phyloP scores from a whole-genome alignment of 192 early-diverging fungal species.

The Backusella luteola region DNA sequence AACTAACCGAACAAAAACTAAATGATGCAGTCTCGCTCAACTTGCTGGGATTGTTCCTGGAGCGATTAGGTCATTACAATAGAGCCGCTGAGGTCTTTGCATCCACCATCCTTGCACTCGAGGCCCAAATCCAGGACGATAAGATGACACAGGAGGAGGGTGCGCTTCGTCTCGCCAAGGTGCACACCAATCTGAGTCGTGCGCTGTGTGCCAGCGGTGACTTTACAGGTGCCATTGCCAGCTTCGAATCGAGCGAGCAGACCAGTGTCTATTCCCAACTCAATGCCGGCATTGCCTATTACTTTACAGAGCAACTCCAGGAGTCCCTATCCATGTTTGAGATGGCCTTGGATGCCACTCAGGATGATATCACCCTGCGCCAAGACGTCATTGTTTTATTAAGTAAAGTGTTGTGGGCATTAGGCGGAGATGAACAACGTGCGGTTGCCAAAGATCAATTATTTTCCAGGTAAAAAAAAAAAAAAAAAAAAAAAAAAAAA shows the following conservation, averaged over 20 bases:
- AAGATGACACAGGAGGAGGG: background rate
- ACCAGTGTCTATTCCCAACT: constrained; percentile 45
- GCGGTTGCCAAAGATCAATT: constrained; percentile 79
- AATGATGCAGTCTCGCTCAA: constrained; percentile 60
- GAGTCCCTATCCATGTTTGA: constrained; percentile 76
- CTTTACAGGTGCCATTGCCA: constrained; percentile 56
- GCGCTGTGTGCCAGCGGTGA: constrained; percentile 60
- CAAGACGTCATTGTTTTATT: constrained; percentile 72
- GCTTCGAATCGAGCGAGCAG: constrained; percentile 39
- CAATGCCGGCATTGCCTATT: constrained; percentile 74
- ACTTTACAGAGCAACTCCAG: constrained; percentile 65
- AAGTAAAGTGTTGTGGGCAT: constrained; percentile 87
- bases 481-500: too few species aligned
- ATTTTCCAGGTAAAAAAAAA: constrained; percentile 54
- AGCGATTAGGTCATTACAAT: constrained; percentile 67
- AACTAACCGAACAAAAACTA: constrained; percentile 59
- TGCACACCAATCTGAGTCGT: constrained; percentile 68
- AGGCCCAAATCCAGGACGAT: constrained; percentile 28
- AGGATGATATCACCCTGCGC: constrained; percentile 46
- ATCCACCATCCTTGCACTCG: constrained; percentile 42
- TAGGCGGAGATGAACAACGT: constrained; percentile 77
- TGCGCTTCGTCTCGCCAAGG: constrained; percentile 38
- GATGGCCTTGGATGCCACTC: constrained; percentile 56
- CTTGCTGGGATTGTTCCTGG: constrained; percentile 73
- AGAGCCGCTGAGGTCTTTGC: constrained; percentile 66